Conservation (phyloP, 1,284 basidiomycete species). For the Rhodotorula sp. region DNA sequence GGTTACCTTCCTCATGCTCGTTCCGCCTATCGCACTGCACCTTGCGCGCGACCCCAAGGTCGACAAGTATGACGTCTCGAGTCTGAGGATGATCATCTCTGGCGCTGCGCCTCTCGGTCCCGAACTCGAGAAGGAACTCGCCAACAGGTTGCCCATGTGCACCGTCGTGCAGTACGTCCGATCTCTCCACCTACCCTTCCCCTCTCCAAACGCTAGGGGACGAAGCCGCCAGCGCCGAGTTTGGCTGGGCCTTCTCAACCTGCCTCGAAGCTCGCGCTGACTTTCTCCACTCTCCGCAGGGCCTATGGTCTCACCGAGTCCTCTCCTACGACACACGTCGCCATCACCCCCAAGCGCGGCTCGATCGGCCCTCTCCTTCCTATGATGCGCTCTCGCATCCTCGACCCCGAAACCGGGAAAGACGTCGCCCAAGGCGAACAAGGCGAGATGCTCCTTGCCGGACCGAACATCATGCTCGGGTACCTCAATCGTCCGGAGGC, state of each 20-base stretch:
- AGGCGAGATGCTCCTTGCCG: conserved; percentile 78
- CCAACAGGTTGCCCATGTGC: conserved; percentile 50
- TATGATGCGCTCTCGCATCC: conserved; percentile 72
- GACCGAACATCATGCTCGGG: conserved; percentile 48
- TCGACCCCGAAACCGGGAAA: conserved; percentile 59
- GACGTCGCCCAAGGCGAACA: conserved; percentile 55
- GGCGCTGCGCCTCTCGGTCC: conserved; percentile 79
- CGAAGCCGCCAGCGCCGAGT: no score
- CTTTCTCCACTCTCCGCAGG: conserved; percentile 47
- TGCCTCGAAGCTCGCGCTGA: neutral
- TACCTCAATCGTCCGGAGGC: conserved; percentile 47
- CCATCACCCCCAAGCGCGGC: conserved; percentile 57
- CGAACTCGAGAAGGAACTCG: conserved; percentile 58
- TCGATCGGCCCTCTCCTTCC: conserved; percentile 70
- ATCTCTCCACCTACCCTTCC: neutral
- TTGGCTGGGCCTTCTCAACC: no score
- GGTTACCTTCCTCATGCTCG: conserved; percentile 65
- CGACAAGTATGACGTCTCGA: conserved; percentile 66
- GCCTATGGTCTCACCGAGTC: conserved; percentile 77
- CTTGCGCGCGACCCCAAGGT: conserved; percentile 63
- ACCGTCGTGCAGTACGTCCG: conserved; percentile 44
- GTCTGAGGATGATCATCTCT: conserved; percentile 62
- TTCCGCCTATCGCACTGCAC: conserved; percentile 78
- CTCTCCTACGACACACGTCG: conserved; percentile 58
- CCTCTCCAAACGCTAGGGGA: neutral